Evolutionary conservation across 1,284 basidiomycete genomes (phyloP).

Genomic region (Ceratobasidium sp.): DNA sequence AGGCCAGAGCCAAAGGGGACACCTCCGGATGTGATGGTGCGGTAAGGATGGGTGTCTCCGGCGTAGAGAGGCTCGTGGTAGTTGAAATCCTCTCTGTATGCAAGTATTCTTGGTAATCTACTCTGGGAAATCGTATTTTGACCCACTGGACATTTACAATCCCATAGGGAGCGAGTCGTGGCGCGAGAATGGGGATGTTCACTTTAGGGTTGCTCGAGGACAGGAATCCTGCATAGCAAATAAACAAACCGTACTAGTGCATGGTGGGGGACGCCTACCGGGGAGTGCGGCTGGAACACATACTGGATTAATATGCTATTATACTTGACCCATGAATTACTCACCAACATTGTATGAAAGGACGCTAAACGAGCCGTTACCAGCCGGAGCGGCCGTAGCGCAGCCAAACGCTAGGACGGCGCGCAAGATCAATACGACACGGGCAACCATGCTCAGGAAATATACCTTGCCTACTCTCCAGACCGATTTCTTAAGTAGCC

Average conservation of each 20-base stretch:
- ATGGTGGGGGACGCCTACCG: background rate
- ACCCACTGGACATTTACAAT: slow-evolving; percentile 56
- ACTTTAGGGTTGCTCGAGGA: slow-evolving; percentile 54
- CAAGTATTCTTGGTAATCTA: background rate
- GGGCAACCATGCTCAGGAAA: background rate
- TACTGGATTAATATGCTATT: background rate
- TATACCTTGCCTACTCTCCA: no score
- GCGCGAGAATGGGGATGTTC: slow-evolving; percentile 55
- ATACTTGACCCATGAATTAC: slow-evolving; percentile 42
- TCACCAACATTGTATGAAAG: slow-evolving; percentile 57
- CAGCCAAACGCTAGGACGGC: background rate
- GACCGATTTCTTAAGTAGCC: no score
- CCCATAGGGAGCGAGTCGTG: slow-evolving; percentile 54
- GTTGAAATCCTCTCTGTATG: slow-evolving; percentile 56
- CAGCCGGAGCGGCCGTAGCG: background rate
- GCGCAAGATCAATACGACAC: background rate
- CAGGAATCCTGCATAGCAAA: slow-evolving; percentile 39
- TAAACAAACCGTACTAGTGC: background rate
- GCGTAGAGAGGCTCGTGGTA: slow-evolving; percentile 57
- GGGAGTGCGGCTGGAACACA: background rate
- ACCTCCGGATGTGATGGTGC: slow-evolving; percentile 54
- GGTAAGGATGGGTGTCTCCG: slow-evolving; percentile 55
- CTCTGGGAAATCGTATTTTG: background rate
- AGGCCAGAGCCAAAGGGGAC: slow-evolving; percentile 56
- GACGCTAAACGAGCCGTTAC: slow-evolving; percentile 51